Evolutionary conservation across 306 rosid species (phyloP).

Genomic region (Pyrus betulifolia): DNA sequence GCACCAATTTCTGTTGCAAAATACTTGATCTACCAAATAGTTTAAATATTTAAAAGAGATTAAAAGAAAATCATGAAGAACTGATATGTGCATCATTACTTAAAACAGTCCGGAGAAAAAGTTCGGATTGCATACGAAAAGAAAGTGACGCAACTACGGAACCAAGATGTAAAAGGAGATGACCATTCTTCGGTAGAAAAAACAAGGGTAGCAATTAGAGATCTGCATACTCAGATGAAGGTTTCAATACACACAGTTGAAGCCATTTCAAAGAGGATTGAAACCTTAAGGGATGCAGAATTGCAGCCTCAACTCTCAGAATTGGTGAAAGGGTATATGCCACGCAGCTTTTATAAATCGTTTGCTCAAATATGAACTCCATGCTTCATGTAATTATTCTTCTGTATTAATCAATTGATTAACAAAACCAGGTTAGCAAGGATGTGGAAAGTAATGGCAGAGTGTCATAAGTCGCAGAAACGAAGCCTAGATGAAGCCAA

Average conservation of each 20-base stretch:
- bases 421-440: slow-evolving; percentile 51
- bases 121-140: slow-evolving; percentile 79
- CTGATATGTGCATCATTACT: slow-evolving; percentile 14
- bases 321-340: slow-evolving; percentile 64
- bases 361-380: neutral
- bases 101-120: slow-evolving; percentile 72
- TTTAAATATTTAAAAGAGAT: too few species aligned
- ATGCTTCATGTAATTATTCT: neutral
- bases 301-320: slow-evolving; percentile 85
- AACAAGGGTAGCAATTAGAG: slow-evolving; percentile 66
- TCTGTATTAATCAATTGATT: neutral
- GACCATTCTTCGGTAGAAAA: slow-evolving; percentile 60
- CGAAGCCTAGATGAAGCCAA: slow-evolving; percentile 70
- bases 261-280: slow-evolving; percentile 73
- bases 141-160: slow-evolving; percentile 57
- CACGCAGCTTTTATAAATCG: neutral
- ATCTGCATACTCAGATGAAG: slow-evolving; percentile 72
- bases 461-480: slow-evolving; percentile 72
- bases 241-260: slow-evolving; percentile 91
- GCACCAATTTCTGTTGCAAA: neutral
- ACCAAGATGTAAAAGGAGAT: slow-evolving; percentile 67
- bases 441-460: slow-evolving; percentile 98
- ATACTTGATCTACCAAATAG: neutral
- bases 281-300: slow-evolving; percentile 81
- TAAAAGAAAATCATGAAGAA: neutral